phyloP scores from a whole-genome alignment of 208 protist genomes.

The Trypanosoma avium region DNA sequence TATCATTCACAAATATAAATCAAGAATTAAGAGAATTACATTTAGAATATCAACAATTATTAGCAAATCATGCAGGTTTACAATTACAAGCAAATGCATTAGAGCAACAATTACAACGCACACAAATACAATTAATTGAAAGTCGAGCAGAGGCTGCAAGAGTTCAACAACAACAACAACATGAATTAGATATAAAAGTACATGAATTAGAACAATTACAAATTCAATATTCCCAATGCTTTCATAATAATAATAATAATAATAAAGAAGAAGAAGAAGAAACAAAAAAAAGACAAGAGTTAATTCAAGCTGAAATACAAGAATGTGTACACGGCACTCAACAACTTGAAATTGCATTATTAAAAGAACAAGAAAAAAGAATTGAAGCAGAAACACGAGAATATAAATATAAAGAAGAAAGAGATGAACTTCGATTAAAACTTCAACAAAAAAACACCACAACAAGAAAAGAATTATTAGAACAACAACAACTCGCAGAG shows the following conservation, averaged over 20 bases:
- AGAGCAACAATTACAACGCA: not conserved
- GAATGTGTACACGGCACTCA: constrained; percentile 45
- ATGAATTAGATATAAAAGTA: not conserved
- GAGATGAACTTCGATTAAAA: constrained; percentile 19
- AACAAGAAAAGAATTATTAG: constrained; percentile 43
- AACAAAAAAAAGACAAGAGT: not conserved
- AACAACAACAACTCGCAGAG: constrained; percentile 57
- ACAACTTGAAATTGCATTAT: constrained; percentile 38
- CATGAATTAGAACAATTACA: not conserved
- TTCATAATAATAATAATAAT: not conserved
- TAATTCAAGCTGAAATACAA: constrained; percentile 31
- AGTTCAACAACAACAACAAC: not conserved
- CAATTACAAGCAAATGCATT: not conserved
- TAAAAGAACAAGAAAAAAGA: constrained; percentile 28
- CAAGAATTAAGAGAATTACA: constrained; percentile 4
- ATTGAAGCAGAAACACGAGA: constrained; percentile 27
- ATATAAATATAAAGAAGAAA: not conserved
- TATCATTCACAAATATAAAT: not conserved
- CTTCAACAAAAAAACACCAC: constrained; percentile 28
- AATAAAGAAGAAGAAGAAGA: constrained; percentile 7
- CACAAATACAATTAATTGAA: not conserved
- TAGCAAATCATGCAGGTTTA: not conserved
- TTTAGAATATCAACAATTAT: constrained; percentile 13
- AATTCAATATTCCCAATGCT: not conserved
- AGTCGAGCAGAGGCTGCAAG: too few relatives aligned